Evolutionary conservation across 2,329 filamentous ascomycete genomes (phyloP).

Genomic region (Colletotrichum zoysiae): DNA sequence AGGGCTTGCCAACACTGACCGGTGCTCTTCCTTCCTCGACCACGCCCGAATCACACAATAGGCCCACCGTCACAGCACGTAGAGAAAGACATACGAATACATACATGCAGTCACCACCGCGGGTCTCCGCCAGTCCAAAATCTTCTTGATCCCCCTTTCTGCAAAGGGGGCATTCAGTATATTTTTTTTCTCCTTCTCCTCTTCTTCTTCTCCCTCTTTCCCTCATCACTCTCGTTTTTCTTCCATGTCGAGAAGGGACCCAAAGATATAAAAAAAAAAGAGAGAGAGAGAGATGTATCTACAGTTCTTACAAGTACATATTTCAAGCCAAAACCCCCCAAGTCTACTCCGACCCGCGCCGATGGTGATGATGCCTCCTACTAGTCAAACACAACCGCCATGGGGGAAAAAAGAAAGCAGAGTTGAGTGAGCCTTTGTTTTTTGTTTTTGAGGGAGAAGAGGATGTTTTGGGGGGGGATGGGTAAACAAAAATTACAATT

Average conservation of each 20-base stretch:
- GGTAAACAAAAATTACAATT: constrained; percentile 16
- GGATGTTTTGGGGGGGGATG: background rate
- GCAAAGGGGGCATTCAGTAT: background rate
- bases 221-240: background rate
- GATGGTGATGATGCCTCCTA: constrained; percentile 33
- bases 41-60: background rate
- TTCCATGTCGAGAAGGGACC: background rate
- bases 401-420: constrained; percentile 6
- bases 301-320: constrained; percentile 41
- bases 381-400: constrained; percentile 34
- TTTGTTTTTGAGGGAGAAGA: background rate
- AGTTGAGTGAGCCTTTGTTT: constrained; percentile 39
- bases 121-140: too few relatives aligned
- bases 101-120: background rate
- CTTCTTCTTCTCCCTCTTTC: background rate
- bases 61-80: background rate
- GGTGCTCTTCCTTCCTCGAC: background rate
- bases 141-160: background rate
- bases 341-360: constrained; percentile 35
- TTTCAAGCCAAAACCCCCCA: constrained; percentile 1
- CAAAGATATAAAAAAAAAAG: constrained; percentile 12
- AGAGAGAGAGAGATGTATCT: constrained; percentile 34
- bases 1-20: too few relatives aligned
- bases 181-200: background rate
- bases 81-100: too few relatives aligned